Percentiles rank a stretch among this genome's conserved stretches.
These are phyloP conservation scores for Entomortierella chlamydospora DNA, from an alignment of 192 early-diverging fungal species.

Conservation along the genomic window DNA sequence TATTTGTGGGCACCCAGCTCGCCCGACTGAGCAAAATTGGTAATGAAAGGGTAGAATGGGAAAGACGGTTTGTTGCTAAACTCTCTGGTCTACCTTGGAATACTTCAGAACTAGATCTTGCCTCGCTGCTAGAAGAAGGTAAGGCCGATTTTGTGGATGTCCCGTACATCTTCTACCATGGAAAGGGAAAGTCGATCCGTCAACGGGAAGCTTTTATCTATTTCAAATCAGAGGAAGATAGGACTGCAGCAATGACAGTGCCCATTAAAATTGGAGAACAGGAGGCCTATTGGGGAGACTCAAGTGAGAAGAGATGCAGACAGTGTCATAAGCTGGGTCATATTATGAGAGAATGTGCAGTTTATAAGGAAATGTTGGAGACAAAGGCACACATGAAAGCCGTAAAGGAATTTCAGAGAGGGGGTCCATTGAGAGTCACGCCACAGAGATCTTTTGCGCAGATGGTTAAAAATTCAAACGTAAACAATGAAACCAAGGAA, in stretches of 20 bases:
- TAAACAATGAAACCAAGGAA: background rate
- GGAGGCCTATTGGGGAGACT: background rate
- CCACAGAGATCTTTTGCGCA: background rate
- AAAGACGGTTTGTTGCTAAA: background rate
- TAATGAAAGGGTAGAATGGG: background rate
- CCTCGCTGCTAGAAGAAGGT: background rate
- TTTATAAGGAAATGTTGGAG: background rate
- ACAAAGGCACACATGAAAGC: conserved; percentile 3
- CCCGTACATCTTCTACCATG: background rate
- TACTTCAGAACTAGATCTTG: background rate
- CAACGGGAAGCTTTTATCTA: background rate
- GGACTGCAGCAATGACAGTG: background rate
- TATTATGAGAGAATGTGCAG: background rate
- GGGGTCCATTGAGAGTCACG: background rate
- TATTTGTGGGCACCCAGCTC: conserved; percentile 1
- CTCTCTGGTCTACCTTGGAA: background rate
- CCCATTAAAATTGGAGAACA: background rate
- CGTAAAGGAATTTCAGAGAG: conserved; percentile 5
- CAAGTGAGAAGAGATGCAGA: background rate
- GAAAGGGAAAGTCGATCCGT: background rate
- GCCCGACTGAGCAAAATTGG: conserved; percentile 6
- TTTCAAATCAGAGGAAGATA: background rate
- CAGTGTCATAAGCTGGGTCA: background rate
- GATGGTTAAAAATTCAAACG: background rate
- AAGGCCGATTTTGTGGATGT: conserved; percentile 5